Evolutionary conservation across 169 alveolate species (phyloP).

Genomic region (Eimeria maxima): DNA sequence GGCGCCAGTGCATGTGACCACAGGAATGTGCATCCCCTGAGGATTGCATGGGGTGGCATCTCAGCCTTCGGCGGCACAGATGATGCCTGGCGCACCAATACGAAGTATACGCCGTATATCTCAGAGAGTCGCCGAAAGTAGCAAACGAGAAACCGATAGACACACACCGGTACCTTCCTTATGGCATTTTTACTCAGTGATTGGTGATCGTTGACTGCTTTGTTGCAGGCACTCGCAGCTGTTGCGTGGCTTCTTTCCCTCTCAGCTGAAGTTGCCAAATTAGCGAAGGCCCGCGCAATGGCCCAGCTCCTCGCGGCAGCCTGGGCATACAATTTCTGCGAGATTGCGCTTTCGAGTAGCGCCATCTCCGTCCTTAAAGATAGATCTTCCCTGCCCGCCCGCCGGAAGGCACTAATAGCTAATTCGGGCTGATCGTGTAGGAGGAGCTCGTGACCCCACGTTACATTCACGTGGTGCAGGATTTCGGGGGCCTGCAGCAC

Average conservation of each 20-base stretch:
- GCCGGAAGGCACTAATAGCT: slow-evolving; percentile 33
- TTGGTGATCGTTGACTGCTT: background rate
- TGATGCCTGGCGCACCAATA: slow-evolving; percentile 43
- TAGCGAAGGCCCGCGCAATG: slow-evolving; percentile 33
- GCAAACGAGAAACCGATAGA: slow-evolving; percentile 39
- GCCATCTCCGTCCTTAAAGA: background rate
- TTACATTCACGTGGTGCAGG: slow-evolving; percentile 25
- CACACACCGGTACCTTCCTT: background rate
- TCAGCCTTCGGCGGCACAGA: slow-evolving; percentile 26
- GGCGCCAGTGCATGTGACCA: slow-evolving; percentile 73
- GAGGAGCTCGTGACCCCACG: slow-evolving; percentile 63
- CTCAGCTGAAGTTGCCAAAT: background rate
- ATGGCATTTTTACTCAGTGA: background rate
- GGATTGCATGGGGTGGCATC: slow-evolving; percentile 43
- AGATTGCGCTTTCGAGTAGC: slow-evolving; percentile 31
- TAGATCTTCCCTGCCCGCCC: slow-evolving; percentile 44
- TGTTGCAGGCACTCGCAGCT: background rate
- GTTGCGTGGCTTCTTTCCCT: background rate
- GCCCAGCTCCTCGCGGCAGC: slow-evolving; percentile 71
- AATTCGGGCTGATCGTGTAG: slow-evolving; percentile 53
- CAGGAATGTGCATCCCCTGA: slow-evolving; percentile 37
- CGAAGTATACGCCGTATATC: slow-evolving; percentile 49
- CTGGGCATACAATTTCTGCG: slow-evolving; percentile 49
- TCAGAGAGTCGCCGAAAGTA: slow-evolving; percentile 69
- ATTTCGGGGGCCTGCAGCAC: slow-evolving; percentile 13